A percentile compares a stretch with the other conserved stretches of the same genome.
These are phyloP conservation scores for Colletotrichum tamarilloi DNA, from an alignment of 2,329 filamentous ascomycete genomes.

Conservation along the genomic window DNA sequence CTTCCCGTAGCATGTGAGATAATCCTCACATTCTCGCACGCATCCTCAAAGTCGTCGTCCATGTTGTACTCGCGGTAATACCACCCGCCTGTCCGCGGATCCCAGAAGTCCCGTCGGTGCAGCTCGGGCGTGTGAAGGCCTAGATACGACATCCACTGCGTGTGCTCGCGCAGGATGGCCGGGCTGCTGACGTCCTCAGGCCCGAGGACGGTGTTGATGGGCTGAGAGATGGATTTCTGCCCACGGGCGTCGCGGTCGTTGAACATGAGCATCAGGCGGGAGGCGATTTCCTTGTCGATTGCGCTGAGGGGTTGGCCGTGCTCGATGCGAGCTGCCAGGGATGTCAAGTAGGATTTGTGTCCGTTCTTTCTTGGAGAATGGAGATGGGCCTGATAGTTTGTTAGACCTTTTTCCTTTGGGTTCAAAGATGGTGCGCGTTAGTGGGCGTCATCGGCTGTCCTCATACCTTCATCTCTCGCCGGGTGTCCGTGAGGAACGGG, in stretches of 20 bases:
- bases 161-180: conserved; percentile 29
- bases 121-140: conserved; percentile 19
- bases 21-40: conserved; percentile 24
- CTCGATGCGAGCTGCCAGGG: conserved; percentile 19
- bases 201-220: conserved; percentile 25
- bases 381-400: conserved; percentile 23
- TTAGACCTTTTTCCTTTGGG: neutral
- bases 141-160: conserved; percentile 34
- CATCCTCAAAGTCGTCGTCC: conserved; percentile 31
- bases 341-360: conserved; percentile 27
- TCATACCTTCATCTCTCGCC: conserved; percentile 32
- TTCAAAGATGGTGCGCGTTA: neutral
- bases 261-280: conserved; percentile 35
- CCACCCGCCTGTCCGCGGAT: conserved; percentile 21
- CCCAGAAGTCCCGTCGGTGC: conserved; percentile 28
- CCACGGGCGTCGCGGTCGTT: conserved; percentile 33
- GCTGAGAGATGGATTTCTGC: conserved; percentile 29
- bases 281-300: conserved; percentile 27
- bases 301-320: conserved; percentile 27
- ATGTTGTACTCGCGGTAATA: conserved; percentile 32
- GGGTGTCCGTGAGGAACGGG: conserved; percentile 27
- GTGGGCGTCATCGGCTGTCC: neutral
- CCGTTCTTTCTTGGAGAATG: conserved; percentile 32
- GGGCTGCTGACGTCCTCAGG: conserved; percentile 31
- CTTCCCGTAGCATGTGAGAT: conserved; percentile 23